Percentiles rank a stretch among this genome's conserved stretches.
phyloP scores from a whole-genome alignment of 139 green algal genomes.

The Chlorella vulgaris region DNA sequence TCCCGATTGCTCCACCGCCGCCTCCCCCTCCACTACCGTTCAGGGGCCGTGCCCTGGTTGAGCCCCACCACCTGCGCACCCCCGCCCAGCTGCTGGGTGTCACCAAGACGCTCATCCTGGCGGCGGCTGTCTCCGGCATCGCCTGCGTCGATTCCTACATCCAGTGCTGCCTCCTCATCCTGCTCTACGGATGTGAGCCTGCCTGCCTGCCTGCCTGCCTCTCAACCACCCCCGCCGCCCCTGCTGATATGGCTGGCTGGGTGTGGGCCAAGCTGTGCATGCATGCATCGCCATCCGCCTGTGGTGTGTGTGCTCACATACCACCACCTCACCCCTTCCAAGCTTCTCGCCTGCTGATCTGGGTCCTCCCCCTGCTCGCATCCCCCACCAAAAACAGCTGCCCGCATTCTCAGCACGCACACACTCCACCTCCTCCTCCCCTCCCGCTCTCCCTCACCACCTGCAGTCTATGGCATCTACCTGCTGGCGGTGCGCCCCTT shows the following conservation, averaged over 20 bases:
- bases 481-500: constrained; percentile 23
- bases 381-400: neutral
- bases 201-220: neutral
- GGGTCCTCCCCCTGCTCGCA: no score
- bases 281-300: no score
- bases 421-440: neutral
- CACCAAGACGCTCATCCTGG: constrained; percentile 1
- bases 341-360: no score
- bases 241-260: constrained; percentile 4
- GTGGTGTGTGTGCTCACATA: no score
- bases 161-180: constrained; percentile 27
- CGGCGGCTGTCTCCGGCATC: neutral
- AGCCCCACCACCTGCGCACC: neutral
- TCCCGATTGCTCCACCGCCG: no score
- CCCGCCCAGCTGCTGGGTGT: constrained; percentile 21
- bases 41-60: neutral
- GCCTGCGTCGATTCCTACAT: constrained; percentile 6
- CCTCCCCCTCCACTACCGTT: no score
- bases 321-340: no score
- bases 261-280: no score
- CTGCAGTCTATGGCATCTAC: constrained; percentile 27
- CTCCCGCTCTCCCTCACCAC: neutral
- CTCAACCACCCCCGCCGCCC: neutral
- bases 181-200: constrained; percentile 30
- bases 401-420: neutral